Evolutionary conservation across 306 rosid genomes (phyloP).

Genomic region (Malus asiatica): DNA sequence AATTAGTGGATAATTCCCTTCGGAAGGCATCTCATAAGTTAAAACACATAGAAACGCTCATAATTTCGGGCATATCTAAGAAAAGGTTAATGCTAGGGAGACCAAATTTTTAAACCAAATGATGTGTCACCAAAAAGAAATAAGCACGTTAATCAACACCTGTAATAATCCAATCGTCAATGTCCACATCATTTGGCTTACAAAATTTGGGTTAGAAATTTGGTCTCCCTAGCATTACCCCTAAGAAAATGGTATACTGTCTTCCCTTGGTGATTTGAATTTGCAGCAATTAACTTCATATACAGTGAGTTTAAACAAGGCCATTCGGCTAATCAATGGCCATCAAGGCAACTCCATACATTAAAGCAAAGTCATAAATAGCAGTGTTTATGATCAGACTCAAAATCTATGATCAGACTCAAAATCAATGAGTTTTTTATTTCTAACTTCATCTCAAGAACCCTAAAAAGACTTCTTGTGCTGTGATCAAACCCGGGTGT

Average conservation of each 20-base stretch:
- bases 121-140: too few relatives aligned
- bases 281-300: neutral
- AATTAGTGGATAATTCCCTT: conserved; percentile 10
- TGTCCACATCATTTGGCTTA: too few relatives aligned
- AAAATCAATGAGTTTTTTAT: neutral
- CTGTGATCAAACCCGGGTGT: neutral
- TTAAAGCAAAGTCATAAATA: neutral
- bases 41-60: neutral
- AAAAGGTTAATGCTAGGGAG: too few relatives aligned
- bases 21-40: neutral
- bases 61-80: neutral
- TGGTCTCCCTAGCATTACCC: too few relatives aligned
- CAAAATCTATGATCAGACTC: neutral
- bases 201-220: too few relatives aligned
- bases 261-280: neutral
- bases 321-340: neutral
- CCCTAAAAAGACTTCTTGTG: neutral
- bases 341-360: neutral
- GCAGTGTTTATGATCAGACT: neutral
- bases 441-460: neutral
- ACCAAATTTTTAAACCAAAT: too few relatives aligned
- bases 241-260: neutral
- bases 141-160: too few relatives aligned
- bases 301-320: neutral
- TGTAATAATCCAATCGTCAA: too few relatives aligned